Percentiles rank a stretch among this genome's conserved stretches.
Conservation (phyloP, 352 stramenopile species). For the Pythium grandisporangium region DNA sequence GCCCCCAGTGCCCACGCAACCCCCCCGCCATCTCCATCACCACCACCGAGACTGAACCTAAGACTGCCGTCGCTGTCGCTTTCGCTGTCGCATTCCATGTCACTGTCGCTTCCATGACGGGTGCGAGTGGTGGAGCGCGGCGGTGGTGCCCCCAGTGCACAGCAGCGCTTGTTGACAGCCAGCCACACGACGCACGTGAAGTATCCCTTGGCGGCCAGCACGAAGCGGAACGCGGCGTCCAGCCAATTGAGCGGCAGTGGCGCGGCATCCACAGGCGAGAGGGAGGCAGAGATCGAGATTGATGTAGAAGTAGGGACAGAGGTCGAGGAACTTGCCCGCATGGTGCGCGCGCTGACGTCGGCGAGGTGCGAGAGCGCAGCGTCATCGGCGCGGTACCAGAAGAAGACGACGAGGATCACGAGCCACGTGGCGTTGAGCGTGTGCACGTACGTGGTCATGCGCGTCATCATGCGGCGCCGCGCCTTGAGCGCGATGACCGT, state of each 20-base stretch:
- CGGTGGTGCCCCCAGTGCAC: constrained; percentile 13
- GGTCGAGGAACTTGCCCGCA: no score
- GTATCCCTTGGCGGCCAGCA: constrained; percentile 54
- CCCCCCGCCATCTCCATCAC: no score
- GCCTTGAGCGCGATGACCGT: constrained; percentile 65
- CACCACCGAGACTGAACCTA: no score
- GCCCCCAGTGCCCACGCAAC: no score
- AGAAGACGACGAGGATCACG: constrained; percentile 45
- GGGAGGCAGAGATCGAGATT: neutral
- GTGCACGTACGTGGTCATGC: constrained; percentile 65
- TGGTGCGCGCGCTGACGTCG: neutral
- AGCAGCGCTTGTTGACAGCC: constrained; percentile 53
- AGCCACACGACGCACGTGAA: constrained; percentile 58
- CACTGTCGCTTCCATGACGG: constrained; percentile 4
- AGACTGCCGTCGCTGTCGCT: constrained; percentile 1
- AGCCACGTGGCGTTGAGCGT: constrained; percentile 61
- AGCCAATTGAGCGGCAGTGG: constrained; percentile 19
- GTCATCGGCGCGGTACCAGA: constrained; percentile 41
- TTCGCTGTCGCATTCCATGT: neutral
- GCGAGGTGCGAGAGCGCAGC: constrained; percentile 24
- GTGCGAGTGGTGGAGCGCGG: no score
- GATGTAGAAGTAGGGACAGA: no score
- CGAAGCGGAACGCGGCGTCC: constrained; percentile 43
- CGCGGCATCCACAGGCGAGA: neutral
- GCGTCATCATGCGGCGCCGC: constrained; percentile 60